Evolutionary conservation across 139 green algal genomes (phyloP).

Genomic region (Diplosphaera chodatii): DNA sequence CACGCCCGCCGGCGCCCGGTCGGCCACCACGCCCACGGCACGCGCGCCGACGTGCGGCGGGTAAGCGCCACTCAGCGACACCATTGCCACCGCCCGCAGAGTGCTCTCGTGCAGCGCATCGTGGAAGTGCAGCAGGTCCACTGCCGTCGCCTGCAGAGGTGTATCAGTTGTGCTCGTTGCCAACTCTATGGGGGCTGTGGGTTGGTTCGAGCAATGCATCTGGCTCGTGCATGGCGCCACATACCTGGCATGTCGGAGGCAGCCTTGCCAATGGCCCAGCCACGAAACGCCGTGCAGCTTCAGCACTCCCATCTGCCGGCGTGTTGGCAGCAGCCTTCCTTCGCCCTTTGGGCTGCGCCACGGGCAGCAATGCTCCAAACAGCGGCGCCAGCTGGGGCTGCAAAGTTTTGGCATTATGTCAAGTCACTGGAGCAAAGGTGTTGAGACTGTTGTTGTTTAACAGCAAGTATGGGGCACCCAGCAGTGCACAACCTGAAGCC

Average conservation of each 20-base stretch:
- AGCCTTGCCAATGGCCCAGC: constrained; percentile 8
- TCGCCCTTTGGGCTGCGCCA: background rate
- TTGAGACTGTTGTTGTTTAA: no score
- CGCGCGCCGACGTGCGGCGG: background rate
- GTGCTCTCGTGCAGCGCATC: constrained; percentile 5
- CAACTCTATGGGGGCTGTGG: no score
- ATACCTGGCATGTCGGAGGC: background rate
- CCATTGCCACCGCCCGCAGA: constrained; percentile 12
- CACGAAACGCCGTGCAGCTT: background rate
- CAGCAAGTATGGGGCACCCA: no score
- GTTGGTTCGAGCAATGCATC: no score
- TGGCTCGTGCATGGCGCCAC: no score
- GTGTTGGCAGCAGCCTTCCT: constrained; percentile 4
- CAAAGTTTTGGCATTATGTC: no score
- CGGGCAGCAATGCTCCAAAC: constrained; percentile 17
- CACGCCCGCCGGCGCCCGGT: background rate
- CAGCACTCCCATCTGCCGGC: background rate
- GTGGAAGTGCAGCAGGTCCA: constrained; percentile 22
- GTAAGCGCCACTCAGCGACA: constrained; percentile 10
- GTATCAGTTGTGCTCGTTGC: no score
- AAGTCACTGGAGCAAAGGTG: no score
- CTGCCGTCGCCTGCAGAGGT: constrained; percentile 19
- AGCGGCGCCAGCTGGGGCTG: constrained; percentile 32
- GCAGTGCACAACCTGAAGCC: no score
- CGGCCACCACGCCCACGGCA: background rate